A percentile compares a stretch with the other conserved stretches of the same genome.
phyloP scores from a whole-genome alignment of 179 eudicot species.

The Amaranthus tricolor region DNA sequence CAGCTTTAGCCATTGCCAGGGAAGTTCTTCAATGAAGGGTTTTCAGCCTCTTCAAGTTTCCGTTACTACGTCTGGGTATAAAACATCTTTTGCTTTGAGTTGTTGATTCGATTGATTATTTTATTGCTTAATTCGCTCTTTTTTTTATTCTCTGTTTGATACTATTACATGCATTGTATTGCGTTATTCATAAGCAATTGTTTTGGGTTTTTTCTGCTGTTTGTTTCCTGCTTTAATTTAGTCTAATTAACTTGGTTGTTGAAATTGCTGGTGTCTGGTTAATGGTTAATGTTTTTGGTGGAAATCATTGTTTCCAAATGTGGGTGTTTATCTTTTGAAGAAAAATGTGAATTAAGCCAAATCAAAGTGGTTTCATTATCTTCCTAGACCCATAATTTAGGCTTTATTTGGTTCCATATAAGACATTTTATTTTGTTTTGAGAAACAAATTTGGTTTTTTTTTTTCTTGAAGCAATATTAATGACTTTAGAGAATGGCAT shows the following conservation, averaged over 20 bases:
- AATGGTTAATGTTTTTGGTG: neutral
- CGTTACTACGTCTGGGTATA: constrained; percentile 39
- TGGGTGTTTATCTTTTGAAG: too few relatives aligned
- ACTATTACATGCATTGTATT: neutral
- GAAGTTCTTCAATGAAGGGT: constrained; percentile 19
- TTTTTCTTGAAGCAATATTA: neutral
- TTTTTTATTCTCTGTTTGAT: too few relatives aligned
- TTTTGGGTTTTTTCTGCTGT: neutral
- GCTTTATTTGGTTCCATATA: neutral
- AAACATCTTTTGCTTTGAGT: neutral
- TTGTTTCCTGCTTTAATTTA: neutral
- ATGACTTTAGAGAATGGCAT: neutral
- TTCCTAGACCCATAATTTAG: neutral
- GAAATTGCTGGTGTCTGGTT: neutral
- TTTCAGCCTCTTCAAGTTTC: constrained; percentile 31
- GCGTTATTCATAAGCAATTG: too few relatives aligned
- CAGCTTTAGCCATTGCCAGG: constrained; percentile 10
- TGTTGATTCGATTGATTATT: neutral
- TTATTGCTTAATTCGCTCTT: neutral
- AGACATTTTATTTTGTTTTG: neutral
- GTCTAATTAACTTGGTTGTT: neutral
- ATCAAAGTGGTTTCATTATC: neutral
- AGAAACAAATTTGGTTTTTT: neutral
- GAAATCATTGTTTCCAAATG: too few relatives aligned
- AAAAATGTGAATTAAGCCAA: too few relatives aligned